Evolutionary conservation across 208 protist species (phyloP).

Genomic region (Trypanosoma grayi): DNA sequence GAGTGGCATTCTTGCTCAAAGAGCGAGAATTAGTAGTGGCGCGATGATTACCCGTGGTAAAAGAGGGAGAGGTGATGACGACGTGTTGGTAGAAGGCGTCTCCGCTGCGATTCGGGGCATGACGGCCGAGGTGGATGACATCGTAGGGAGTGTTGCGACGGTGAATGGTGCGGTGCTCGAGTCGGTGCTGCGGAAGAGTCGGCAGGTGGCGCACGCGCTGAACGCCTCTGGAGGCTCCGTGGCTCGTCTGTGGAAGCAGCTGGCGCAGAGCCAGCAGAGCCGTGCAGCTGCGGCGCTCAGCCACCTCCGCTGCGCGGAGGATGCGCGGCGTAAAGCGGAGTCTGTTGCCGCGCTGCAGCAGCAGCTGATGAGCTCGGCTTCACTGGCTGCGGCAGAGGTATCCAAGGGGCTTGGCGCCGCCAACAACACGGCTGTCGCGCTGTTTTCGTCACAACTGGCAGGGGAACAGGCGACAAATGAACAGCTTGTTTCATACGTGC

Average conservation of each 20-base stretch:
- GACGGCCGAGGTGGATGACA: conserved; percentile 19
- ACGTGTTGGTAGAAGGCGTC: conserved; percentile 1
- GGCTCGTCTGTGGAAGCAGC: conserved; percentile 13
- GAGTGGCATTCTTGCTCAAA: not conserved
- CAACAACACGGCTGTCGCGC: not conserved
- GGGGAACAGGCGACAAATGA: conserved; percentile 37
- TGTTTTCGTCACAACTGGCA: conserved; percentile 33
- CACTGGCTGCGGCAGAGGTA: conserved; percentile 14
- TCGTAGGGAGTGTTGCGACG: conserved; percentile 17
- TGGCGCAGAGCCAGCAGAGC: conserved; percentile 13
- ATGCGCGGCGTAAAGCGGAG: not conserved
- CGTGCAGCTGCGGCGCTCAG: conserved; percentile 1
- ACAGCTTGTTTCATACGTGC: conserved; percentile 41
- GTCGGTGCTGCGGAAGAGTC: conserved; percentile 16
- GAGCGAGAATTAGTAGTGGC: not conserved
- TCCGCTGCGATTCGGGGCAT: conserved; percentile 17
- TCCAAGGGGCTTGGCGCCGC: not conserved
- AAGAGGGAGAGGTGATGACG: conserved; percentile 12
- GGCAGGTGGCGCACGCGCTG: conserved; percentile 30
- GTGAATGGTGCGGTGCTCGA: conserved; percentile 34
- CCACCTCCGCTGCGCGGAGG: not conserved
- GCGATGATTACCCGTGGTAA: conserved; percentile 20
- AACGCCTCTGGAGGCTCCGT: conserved; percentile 7
- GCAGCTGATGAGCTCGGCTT: conserved; percentile 26
- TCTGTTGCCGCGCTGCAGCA: conserved; percentile 5